Percentiles rank a stretch among this genome's conserved stretches.
Evolutionary conservation across 1,284 basidiomycete genomes (phyloP).

Genomic region (Ceratobasidium sp.): DNA sequence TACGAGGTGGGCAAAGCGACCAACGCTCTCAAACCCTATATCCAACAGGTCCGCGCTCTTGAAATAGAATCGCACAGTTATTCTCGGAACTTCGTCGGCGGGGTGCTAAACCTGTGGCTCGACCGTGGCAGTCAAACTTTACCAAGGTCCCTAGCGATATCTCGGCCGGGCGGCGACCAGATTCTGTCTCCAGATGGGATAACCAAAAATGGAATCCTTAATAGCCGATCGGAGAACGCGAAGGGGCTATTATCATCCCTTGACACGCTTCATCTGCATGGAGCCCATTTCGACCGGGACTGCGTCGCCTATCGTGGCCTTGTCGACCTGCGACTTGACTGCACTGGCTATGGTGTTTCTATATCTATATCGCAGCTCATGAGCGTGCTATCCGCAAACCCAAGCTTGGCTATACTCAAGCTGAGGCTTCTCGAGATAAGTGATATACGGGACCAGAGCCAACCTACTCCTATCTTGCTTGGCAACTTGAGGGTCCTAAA

Average conservation of each 20-base stretch:
- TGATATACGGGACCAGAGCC: background rate
- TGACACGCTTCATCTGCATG: background rate
- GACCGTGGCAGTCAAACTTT: background rate
- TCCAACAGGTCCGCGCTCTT: background rate
- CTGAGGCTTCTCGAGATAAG: background rate
- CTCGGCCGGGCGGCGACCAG: background rate
- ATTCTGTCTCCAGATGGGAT: background rate
- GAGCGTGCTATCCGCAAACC: background rate
- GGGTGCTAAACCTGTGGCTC: background rate
- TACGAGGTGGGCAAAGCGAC: background rate
- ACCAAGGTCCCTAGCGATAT: background rate
- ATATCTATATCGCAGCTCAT: background rate
- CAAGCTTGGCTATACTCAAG: background rate
- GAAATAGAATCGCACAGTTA: background rate
- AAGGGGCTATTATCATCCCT: background rate
- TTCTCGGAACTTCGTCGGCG: background rate
- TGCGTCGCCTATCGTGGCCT: background rate
- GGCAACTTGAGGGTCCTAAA: background rate
- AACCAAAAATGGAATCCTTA: background rate
- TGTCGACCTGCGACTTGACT: constrained; percentile 8
- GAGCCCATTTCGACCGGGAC: background rate
- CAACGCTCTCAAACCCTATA: background rate
- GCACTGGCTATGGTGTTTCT: background rate
- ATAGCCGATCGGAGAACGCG: background rate
- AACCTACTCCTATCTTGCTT: background rate